Conservation (phyloP, 1,284 basidiomycete species). For the Fistulina hepatica region DNA sequence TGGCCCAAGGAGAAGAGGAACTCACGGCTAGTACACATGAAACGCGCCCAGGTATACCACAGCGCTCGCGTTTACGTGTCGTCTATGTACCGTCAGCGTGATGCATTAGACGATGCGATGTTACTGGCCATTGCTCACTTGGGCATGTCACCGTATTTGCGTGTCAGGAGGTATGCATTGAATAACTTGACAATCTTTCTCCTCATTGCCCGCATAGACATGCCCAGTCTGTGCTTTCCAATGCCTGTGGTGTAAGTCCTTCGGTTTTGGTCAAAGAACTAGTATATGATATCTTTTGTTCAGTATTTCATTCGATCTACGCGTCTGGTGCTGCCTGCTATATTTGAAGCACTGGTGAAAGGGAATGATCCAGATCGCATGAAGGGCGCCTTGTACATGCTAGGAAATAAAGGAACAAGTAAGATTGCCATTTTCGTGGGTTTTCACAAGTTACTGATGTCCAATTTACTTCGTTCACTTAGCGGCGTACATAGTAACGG, state of each 20-base stretch:
- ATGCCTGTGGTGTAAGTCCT: slow-evolving; percentile 48
- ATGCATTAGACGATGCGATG: slow-evolving; percentile 71
- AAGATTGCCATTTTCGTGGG: slow-evolving; percentile 12
- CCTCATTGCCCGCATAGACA: slow-evolving; percentile 32
- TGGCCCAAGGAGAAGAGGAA: slow-evolving; percentile 68
- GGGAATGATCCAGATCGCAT: slow-evolving; percentile 87
- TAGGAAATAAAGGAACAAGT: slow-evolving; percentile 72
- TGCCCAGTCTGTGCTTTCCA: slow-evolving; percentile 63
- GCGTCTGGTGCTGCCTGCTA: slow-evolving; percentile 55
- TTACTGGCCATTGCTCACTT: slow-evolving; percentile 74
- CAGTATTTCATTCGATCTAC: slow-evolving; percentile 80
- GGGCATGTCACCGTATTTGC: slow-evolving; percentile 77
- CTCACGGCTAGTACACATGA: slow-evolving; percentile 65
- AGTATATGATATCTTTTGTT: background rate
- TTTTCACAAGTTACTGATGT: slow-evolving; percentile 4
- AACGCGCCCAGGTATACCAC: slow-evolving; percentile 73
- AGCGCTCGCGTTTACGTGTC: slow-evolving; percentile 66
- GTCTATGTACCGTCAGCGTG: slow-evolving; percentile 71
- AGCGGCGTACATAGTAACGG: slow-evolving; percentile 55
- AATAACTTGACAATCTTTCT: slow-evolving; percentile 2
- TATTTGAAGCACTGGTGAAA: slow-evolving; percentile 65
- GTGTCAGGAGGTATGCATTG: slow-evolving; percentile 51
- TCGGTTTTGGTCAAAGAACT: slow-evolving; percentile 4
- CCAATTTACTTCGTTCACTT: no score
- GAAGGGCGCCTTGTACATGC: slow-evolving; percentile 88